Conservation (phyloP, 1,139 yeast species). For the Blastobotrys capitulatus region DNA sequence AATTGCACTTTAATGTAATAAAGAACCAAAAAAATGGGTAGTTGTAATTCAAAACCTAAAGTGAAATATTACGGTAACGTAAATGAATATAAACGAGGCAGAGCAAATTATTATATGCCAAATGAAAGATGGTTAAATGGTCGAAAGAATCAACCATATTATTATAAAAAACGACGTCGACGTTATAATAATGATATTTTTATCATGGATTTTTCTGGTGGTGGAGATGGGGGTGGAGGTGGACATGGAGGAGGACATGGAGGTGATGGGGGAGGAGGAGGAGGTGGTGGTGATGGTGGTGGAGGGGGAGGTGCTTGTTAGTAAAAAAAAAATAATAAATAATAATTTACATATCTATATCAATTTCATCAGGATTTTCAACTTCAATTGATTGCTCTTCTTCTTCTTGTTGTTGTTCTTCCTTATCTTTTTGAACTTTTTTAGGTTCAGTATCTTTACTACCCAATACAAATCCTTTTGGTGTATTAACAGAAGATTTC, state of each 20-base stretch:
- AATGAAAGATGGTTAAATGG: too few relatives aligned
- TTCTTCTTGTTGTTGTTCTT: constrained; percentile 18
- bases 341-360: constrained; percentile 47
- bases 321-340: too few relatives aligned
- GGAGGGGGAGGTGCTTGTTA: background rate
- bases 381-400: constrained; percentile 3
- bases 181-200: too few relatives aligned
- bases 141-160: too few relatives aligned
- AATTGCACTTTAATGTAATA: too few relatives aligned
- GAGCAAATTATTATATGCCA: too few relatives aligned
- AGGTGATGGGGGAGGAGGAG: background rate
- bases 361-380: constrained; percentile 63
- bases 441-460: constrained; percentile 17
- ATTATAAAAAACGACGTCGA: too few relatives aligned
- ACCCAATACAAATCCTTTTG: constrained; percentile 55
- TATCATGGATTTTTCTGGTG: background rate
- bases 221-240: background rate
- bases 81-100: too few relatives aligned
- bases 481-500: constrained; percentile 32
- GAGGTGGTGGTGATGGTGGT: background rate
- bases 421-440: constrained; percentile 8
- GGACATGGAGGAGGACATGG: background rate
- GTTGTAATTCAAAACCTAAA: too few relatives aligned
- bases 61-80: too few relatives aligned
- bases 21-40: too few relatives aligned